Evolutionary conservation across 192 early-diverging fungal genomes (phyloP), one percentile per base, ranked within the genome.

Genomic region (Coemansia sp.): DNA sequence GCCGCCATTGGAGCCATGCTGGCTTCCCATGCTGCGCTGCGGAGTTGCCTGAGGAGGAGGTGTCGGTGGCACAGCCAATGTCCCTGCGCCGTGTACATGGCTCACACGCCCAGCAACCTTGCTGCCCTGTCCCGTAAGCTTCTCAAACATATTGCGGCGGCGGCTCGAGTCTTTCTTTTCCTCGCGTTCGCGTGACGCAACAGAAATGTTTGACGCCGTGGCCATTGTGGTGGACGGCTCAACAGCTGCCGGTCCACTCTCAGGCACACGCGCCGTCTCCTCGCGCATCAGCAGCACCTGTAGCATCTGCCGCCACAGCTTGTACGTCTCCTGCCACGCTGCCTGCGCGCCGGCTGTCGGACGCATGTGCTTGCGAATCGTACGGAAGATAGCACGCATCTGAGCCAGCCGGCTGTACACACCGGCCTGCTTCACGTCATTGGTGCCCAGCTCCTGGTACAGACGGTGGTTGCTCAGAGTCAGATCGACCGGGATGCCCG

Each of bases 391-490:
- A n/a, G 71, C 75, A 26, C 74, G 75, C 75, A 76, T 75, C 49
- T 77, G 79, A 1, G 79, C 79, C 19, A 82, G 57, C 6, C 75
- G 69, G 37, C 79, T 77, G 34, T 73, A 82, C 51, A 77, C 56
- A 6, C 74, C 75, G 1, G 75, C 79, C 48, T 77, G 74, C 68
- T 95, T 93, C 2, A 95, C 91, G 54, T 93, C 94, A 23, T 92
- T 76, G 21, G 89, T 83, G 22, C 95, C 77, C 7, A 98, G 84
- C 81, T 93, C 89, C 7, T 89, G 94, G 64, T 93, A 90, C 36
- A 94, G 82, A 2, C 94, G 91, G 91, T 93, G 93, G 64, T 92
- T 90, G 47, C 91, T 83, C 40, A 87, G 72, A 51, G 87, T 83
- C n/a, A 88, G 72, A 47, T 88, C 87, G 11, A 85, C 69, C 8